A percentile compares a stretch with the other conserved stretches of the same genome.
Evolutionary conservation across 2,329 filamentous ascomycete genomes (phyloP).

Genomic region (Neospermospora avenae): DNA sequence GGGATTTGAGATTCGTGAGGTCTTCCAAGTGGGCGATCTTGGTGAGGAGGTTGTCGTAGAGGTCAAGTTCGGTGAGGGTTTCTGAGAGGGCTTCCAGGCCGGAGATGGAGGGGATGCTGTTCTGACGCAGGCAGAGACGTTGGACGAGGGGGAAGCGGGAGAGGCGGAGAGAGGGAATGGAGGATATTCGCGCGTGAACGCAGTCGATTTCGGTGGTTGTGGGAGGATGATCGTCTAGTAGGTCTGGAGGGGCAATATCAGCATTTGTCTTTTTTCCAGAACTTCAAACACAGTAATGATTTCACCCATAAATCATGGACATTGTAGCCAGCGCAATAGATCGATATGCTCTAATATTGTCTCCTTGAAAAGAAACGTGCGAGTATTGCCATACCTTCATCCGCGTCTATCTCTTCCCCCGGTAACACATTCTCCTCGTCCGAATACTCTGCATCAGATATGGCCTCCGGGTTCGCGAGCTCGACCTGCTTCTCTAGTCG

Average conservation of each 20-base stretch:
- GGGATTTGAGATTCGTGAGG: conserved; percentile 68
- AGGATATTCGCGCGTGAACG: conserved; percentile 80
- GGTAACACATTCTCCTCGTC: conserved; percentile 67
- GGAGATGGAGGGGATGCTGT: conserved; percentile 77
- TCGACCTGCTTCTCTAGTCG: conserved; percentile 67
- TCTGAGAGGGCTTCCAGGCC: conserved; percentile 63
- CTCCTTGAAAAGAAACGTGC: too few species aligned
- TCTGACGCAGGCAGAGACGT: conserved; percentile 88
- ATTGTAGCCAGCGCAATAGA: neutral
- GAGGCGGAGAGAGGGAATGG: conserved; percentile 73
- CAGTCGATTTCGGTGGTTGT: conserved; percentile 78
- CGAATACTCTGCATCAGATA: conserved; percentile 83
- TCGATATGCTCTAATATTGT: too few species aligned
- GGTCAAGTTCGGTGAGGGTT: conserved; percentile 78
- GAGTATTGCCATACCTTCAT: conserved; percentile 74
- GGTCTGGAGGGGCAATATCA: conserved; percentile 41
- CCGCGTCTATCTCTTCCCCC: conserved; percentile 73
- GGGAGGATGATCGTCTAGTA: conserved; percentile 57
- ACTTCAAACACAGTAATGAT: too few species aligned
- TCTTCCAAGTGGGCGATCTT: conserved; percentile 82
- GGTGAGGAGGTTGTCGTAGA: conserved; percentile 94
- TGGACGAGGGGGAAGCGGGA: conserved; percentile 75
- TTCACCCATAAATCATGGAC: neutral
- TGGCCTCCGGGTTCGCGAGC: conserved; percentile 73
- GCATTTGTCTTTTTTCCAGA: neutral